Evolutionary conservation across 345 rosid species (phyloP).

Genomic region (Reutealis trisperma): DNA sequence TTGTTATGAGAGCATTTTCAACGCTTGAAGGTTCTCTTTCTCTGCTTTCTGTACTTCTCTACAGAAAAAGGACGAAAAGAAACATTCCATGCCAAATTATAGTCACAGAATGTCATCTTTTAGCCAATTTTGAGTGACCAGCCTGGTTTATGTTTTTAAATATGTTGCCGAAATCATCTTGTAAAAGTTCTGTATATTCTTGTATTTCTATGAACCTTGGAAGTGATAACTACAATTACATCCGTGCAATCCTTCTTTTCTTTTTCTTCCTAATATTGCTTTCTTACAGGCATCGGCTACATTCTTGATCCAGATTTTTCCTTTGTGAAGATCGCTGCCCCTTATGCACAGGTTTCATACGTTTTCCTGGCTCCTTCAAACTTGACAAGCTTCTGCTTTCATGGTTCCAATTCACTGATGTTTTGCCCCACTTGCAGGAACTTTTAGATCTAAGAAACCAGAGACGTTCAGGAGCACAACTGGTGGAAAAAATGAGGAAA

Average conservation of each 20-base stretch:
- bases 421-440: slow-evolving; percentile 52
- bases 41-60: not conserved
- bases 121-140: not conserved
- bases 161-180: not conserved
- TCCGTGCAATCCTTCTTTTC: not conserved
- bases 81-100: not conserved
- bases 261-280: slow-evolving; percentile 16
- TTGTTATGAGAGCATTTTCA: slow-evolving; percentile 87
- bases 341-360: slow-evolving; percentile 77
- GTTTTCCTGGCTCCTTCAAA: not conserved
- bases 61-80: not conserved
- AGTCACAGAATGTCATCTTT: not conserved
- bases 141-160: not conserved
- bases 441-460: slow-evolving; percentile 68
- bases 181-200: not conserved
- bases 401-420: not conserved
- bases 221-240: not conserved
- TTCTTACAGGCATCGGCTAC: slow-evolving; percentile 77
- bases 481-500: slow-evolving; percentile 78
- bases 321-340: slow-evolving; percentile 85
- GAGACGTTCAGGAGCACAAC: slow-evolving; percentile 53
- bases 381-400: not conserved
- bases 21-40: slow-evolving; percentile 77
- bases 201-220: not conserved
- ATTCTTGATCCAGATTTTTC: slow-evolving; percentile 82